Evolutionary conservation across 2,329 filamentous ascomycete genomes (phyloP).

Genomic region (Akanthomyces lecanii): DNA sequence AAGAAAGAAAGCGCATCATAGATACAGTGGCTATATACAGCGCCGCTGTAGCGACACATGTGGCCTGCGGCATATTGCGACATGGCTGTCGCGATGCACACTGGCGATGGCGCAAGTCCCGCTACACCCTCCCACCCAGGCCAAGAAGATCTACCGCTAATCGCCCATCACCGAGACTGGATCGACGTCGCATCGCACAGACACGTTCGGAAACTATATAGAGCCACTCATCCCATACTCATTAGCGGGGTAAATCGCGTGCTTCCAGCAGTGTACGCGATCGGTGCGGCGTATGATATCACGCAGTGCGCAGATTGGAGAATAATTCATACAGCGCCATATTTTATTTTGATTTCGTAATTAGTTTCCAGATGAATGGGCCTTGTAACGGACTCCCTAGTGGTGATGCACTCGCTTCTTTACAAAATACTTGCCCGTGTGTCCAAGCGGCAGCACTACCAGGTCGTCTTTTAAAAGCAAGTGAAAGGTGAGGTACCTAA

Average conservation of each 20-base stretch:
- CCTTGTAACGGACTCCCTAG: too few species aligned
- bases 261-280: neutral
- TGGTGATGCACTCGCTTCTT: slow-evolving; percentile 12
- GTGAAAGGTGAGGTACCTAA: slow-evolving; percentile 26
- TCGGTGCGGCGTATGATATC: neutral
- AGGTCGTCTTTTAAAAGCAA: slow-evolving; percentile 24
- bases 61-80: neutral
- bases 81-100: slow-evolving; percentile 11
- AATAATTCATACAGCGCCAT: neutral
- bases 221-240: neutral
- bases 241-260: neutral
- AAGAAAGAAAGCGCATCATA: neutral
- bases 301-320: neutral
- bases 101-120: slow-evolving; percentile 4
- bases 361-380: neutral
- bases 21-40: neutral
- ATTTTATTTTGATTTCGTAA: neutral
- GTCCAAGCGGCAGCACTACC: slow-evolving; percentile 24
- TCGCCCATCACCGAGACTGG: neutral
- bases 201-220: neutral
- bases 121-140: neutral
- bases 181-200: neutral
- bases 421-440: slow-evolving; percentile 25
- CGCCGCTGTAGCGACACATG: neutral
- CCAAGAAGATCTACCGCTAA: neutral